Conservation (phyloP, 306 rosid species). For the Glycine soja region DNA sequence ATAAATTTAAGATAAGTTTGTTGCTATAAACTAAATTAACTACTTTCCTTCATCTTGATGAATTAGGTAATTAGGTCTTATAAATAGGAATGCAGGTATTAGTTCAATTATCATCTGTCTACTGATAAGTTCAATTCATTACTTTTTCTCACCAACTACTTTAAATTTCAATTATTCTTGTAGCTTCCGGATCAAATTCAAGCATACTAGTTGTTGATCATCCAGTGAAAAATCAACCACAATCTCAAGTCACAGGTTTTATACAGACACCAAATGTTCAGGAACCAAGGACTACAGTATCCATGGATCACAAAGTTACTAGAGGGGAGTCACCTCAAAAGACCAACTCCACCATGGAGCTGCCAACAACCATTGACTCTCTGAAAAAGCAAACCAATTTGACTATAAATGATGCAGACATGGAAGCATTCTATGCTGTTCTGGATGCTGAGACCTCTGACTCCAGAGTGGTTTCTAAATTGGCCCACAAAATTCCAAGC, state of each 20-base stretch:
- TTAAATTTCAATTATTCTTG: slow-evolving; percentile 14
- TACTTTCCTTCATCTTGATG: too few relatives aligned
- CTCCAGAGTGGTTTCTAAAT: neutral
- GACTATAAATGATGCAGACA: slow-evolving; percentile 32
- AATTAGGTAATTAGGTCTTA: too few relatives aligned
- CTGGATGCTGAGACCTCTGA: slow-evolving; percentile 43
- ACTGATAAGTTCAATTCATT: neutral
- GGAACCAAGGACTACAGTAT: neutral
- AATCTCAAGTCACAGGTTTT: neutral
- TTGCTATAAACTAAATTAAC: too few relatives aligned
- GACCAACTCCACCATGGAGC: neutral
- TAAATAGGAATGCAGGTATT: too few relatives aligned
- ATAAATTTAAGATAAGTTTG: too few relatives aligned
- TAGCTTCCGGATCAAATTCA: slow-evolving; percentile 23
- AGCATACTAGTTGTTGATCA: slow-evolving; percentile 17
- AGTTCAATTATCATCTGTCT: neutral
- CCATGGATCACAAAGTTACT: neutral
- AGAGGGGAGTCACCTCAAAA: slow-evolving; percentile 18
- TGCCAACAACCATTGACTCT: neutral
- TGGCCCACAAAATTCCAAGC: slow-evolving; percentile 30
- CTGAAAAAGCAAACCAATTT: neutral
- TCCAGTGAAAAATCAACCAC: slow-evolving; percentile 24
- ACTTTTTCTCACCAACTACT: neutral
- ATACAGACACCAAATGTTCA: neutral
- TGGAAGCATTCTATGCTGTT: slow-evolving; percentile 49